phyloP scores from a whole-genome alignment of 768 basidiomycete species.

The Mycena alexandri region DNA sequence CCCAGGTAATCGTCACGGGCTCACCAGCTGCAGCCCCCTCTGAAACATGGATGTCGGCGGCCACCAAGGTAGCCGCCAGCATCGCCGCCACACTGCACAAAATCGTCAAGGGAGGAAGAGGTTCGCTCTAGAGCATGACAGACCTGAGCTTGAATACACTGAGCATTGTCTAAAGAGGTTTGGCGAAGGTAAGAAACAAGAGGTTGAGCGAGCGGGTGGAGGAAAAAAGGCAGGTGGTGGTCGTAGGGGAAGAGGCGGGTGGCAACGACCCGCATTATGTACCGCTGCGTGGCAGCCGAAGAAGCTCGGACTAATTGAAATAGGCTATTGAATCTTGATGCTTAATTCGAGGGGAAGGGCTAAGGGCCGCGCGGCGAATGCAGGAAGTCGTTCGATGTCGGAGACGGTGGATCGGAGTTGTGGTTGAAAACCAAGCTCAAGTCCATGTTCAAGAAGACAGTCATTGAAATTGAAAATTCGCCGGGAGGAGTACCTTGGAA shows the following conservation, averaged over 20 bases:
- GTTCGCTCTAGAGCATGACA: background rate
- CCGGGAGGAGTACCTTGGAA: too few relatives aligned
- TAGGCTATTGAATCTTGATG: too few relatives aligned
- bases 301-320: slow-evolving; percentile 25
- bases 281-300: slow-evolving; percentile 11
- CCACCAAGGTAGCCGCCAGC: background rate
- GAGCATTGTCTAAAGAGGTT: slow-evolving; percentile 12
- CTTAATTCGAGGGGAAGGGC: slow-evolving; percentile 1
- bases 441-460: too few relatives aligned
- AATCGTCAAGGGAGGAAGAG: background rate
- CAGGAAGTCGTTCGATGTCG: background rate
- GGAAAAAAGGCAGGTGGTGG: slow-evolving; percentile 21
- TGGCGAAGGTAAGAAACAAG: background rate
- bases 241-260: slow-evolving; percentile 13
- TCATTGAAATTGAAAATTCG: too few relatives aligned
- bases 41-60: slow-evolving; percentile 6
- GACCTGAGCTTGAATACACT: slow-evolving; percentile 15
- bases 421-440: too few relatives aligned
- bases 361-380: background rate
- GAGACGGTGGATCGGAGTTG: background rate
- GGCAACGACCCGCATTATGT: slow-evolving; percentile 25
- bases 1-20: slow-evolving; percentile 15
- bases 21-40: slow-evolving; percentile 1
- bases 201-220: background rate
- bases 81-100: slow-evolving; percentile 3